Evolutionary conservation across 805 yeast genomes (phyloP), one percentile per base, ranked within the genome.

Genomic region (Soucietia sequanensis): DNA sequence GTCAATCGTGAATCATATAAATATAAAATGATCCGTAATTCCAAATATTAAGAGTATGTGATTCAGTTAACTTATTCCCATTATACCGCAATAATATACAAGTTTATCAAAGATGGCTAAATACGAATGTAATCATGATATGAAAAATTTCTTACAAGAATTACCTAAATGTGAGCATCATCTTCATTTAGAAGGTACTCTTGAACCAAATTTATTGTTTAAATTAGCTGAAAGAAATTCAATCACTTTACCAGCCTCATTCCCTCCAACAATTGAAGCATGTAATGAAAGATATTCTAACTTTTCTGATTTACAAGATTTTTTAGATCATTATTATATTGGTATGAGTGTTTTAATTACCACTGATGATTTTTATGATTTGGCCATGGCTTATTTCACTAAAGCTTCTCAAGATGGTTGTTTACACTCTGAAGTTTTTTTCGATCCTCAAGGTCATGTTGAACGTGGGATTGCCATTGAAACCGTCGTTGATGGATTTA

Each of bases 131-230:
- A 18, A 27, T 19, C 20, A 27, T 23, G 20, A 17, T 21, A 21
- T 23, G 26, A 30, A 6, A 15, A n/a, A 30, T 27, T 84, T 84
- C 57, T 69, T 84, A 31, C 65, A 59, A 26, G 91, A 81, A 47
- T 66, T 86, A 33, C 95, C 95, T 39, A 86, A 86, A 60, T 85
- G 93, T 65, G 95, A 86, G 58, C 91, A 85, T 56, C 95, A 86
- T 54, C 76, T 85, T 41, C 95, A 86, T 60, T 57, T 86, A 29
- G 95, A 85, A 65, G 95, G 95, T 22, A 84, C 95, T 26, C 58
- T 85, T 37, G 84, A 81, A 42, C 93, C 95, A n/a, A 76, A 76
- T 31, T 69, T 84, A 23, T 64, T 85, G 39, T 82, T 84, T 60
- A 75, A 77, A 34, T 64, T 85, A 37, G 89, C 91, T 0, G 62